Conservation (phyloP, 139 green algal species). For the Ulvella scutata region DNA sequence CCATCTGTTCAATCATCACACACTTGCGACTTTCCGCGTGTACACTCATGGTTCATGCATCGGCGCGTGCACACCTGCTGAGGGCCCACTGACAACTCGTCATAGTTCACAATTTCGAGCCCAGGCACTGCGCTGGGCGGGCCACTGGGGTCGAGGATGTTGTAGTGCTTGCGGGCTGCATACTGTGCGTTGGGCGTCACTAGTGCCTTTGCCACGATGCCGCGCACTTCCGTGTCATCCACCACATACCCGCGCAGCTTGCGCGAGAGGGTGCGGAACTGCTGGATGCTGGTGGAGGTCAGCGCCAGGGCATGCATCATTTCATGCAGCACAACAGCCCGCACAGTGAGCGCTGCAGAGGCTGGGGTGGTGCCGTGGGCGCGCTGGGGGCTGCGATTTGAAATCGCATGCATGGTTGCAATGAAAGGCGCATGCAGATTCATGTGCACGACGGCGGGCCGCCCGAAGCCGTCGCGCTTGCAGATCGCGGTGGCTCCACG, state of each 20-base stretch:
- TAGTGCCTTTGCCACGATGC: not conserved
- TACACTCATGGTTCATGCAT: no score
- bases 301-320: not conserved
- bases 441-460: not conserved
- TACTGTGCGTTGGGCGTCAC: not conserved
- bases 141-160: no score
- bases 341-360: not conserved
- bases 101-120: not conserved
- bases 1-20: no score
- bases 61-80: not conserved
- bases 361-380: not conserved
- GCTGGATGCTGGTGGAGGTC: not conserved
- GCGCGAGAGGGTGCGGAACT: not conserved
- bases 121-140: not conserved
- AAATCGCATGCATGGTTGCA: not conserved
- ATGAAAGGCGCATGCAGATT: not conserved
- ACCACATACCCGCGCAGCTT: not conserved
- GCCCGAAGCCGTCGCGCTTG: not conserved
- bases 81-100: not conserved
- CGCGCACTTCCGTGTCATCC: not conserved
- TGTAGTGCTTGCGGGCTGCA: not conserved
- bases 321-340: not conserved
- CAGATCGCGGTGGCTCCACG: not conserved
- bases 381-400: no score
- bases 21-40: no score